phyloP scores from a whole-genome alignment of 306 rosid genomes.

The Carpinus fangiana region DNA sequence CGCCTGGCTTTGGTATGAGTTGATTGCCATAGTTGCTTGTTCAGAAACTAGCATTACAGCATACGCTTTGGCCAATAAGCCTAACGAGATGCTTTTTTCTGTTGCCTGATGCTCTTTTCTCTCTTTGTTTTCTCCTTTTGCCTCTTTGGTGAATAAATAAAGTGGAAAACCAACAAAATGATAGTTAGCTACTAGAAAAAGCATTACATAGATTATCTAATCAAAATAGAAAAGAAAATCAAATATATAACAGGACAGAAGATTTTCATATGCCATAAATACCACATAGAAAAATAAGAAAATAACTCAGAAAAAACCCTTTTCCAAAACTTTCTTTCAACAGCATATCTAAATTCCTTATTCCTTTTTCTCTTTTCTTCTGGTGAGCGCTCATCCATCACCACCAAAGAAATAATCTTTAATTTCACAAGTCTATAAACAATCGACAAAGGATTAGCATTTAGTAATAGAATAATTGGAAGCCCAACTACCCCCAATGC shows the following conservation, averaged over 20 bases:
- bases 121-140: slow-evolving; percentile 19
- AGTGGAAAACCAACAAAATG: neutral
- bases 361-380: too few relatives aligned
- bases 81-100: slow-evolving; percentile 24
- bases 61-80: slow-evolving; percentile 24
- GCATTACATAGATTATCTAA: neutral
- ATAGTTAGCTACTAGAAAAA: neutral
- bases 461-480: too few relatives aligned
- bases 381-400: neutral
- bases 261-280: neutral
- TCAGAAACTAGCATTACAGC: slow-evolving; percentile 51
- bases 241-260: neutral
- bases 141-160: slow-evolving; percentile 22
- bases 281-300: neutral
- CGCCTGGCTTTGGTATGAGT: slow-evolving; percentile 74
- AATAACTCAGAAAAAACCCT: neutral
- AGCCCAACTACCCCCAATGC: too few relatives aligned
- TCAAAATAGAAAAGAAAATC: neutral
- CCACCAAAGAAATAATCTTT: neutral
- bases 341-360: neutral
- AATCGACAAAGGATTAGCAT: too few relatives aligned
- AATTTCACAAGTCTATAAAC: too few relatives aligned
- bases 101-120: slow-evolving; percentile 1
- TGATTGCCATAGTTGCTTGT: slow-evolving; percentile 59
- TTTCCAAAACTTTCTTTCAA: neutral